Conservation (phyloP, 192 early-diverging fungal species). For the Chytriomyces confervae region DNA sequence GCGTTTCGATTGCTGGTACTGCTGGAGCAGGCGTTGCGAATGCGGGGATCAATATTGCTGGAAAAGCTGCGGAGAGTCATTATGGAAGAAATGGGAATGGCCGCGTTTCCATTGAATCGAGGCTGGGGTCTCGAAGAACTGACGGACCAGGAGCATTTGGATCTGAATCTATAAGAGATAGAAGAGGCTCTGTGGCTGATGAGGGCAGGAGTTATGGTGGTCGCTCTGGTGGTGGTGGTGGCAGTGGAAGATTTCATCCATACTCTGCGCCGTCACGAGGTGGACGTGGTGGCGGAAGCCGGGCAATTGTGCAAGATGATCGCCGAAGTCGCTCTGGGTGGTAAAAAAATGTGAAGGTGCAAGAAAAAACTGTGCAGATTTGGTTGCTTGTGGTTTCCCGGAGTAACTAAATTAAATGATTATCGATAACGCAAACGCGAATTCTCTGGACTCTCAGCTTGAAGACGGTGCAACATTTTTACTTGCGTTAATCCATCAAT, state of each 20-base stretch:
- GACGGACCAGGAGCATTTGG: background rate
- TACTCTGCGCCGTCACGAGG: background rate
- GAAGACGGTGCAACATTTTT: no score
- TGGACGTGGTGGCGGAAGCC: background rate
- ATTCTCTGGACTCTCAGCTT: no score
- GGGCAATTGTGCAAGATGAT: background rate
- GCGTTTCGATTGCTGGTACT: constrained; percentile 26
- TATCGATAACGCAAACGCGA: no score
- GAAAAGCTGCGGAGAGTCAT: background rate
- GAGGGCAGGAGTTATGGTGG: background rate
- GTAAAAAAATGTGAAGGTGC: background rate
- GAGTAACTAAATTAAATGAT: no score
- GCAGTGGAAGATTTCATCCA: constrained; percentile 12
- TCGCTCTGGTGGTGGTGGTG: constrained; percentile 2
- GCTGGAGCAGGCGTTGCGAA: background rate
- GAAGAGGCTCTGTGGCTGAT: background rate
- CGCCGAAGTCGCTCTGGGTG: no score
- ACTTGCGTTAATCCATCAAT: no score
- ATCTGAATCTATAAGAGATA: background rate
- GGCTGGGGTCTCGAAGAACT: background rate
- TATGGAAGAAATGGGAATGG: no score
- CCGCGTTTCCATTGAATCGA: no score
- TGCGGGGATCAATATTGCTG: background rate
- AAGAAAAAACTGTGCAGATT: background rate
- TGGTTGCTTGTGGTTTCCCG: background rate